These are phyloP conservation scores for Pulveroboletus sp. DNA, from an alignment of 768 basidiomycete genomes.

Conservation along the genomic window DNA sequence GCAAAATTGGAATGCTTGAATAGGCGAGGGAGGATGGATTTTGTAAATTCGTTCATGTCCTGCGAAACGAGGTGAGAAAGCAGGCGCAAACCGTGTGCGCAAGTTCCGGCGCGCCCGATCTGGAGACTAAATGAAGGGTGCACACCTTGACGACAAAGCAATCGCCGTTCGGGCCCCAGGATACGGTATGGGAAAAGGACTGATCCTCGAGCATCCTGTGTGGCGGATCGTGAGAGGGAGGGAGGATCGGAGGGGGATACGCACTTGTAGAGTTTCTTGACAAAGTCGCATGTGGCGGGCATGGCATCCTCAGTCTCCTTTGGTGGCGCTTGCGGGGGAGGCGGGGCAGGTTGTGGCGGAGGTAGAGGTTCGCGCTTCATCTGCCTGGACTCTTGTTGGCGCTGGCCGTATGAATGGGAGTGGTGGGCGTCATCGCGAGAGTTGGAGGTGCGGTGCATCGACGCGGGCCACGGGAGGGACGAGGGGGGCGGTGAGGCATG, in stretches of 20 bases:
- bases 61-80: conserved; percentile 20
- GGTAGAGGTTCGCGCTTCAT: conserved; percentile 29
- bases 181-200: conserved; percentile 65
- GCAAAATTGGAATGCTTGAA: conserved; percentile 97
- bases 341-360: conserved; percentile 24
- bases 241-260: conserved; percentile 15
- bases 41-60: conserved; percentile 97
- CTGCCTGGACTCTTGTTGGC: conserved; percentile 22
- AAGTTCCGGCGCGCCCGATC: not conserved
- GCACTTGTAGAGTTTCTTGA: conserved; percentile 91
- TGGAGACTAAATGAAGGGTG: not conserved
- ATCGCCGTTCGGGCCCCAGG: conserved; percentile 81
- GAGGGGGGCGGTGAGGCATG: conserved; percentile 27
- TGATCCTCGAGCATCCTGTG: conserved; percentile 85
- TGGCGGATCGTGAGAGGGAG: conserved; percentile 3
- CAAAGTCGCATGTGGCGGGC: conserved; percentile 90
- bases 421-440: conserved; percentile 39
- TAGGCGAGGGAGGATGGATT: conserved; percentile 82
- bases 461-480: conserved; percentile 22
- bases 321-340: conserved; percentile 16
- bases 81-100: not conserved
- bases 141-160: conserved; percentile 82
- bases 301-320: conserved; percentile 62
- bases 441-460: conserved; percentile 36
- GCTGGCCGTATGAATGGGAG: conserved; percentile 21